A percentile compares a stretch with the other conserved stretches of the same genome.
phyloP scores from a whole-genome alignment of 108 stramenopile genomes.

The Skeletonema grethae region DNA sequence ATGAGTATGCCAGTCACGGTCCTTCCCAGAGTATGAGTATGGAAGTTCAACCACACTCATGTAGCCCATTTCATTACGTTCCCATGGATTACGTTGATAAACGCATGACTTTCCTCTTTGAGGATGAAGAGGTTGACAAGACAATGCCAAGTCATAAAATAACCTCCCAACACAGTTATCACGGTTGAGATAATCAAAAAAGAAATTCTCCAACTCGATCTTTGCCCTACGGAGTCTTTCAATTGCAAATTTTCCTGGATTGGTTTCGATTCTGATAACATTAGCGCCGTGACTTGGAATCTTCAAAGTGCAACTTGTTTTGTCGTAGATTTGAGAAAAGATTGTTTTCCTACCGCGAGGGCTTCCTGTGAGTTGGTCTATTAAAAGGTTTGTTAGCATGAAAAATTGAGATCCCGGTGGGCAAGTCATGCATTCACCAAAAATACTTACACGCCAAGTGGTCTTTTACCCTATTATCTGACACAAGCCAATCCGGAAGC shows the following conservation, averaged over 20 bases:
- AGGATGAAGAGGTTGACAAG: slow-evolving; percentile 21
- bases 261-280: slow-evolving; percentile 5
- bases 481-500: slow-evolving; percentile 9
- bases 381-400: background rate
- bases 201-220: slow-evolving; percentile 12
- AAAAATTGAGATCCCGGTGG: background rate
- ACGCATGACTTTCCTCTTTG: background rate
- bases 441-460: background rate
- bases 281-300: background rate
- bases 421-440: too few species aligned
- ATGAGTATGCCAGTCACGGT: background rate
- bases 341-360: background rate
- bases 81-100: slow-evolving; percentile 23
- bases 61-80: slow-evolving; percentile 13
- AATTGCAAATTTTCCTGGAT: background rate
- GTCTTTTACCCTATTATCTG: background rate
- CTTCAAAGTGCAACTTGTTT: slow-evolving; percentile 14
- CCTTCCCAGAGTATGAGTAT: background rate
- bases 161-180: slow-evolving; percentile 20
- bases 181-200: background rate
- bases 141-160: slow-evolving; percentile 16
- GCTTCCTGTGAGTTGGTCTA: slow-evolving; percentile 1
- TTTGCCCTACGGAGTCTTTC: slow-evolving; percentile 7
- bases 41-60: slow-evolving; percentile 16
- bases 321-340: background rate